A percentile compares a stretch with the other conserved stretches of the same genome.
Evolutionary conservation across 192 early-diverging fungal species (phyloP).

Genomic region (Coemansia sp.): DNA sequence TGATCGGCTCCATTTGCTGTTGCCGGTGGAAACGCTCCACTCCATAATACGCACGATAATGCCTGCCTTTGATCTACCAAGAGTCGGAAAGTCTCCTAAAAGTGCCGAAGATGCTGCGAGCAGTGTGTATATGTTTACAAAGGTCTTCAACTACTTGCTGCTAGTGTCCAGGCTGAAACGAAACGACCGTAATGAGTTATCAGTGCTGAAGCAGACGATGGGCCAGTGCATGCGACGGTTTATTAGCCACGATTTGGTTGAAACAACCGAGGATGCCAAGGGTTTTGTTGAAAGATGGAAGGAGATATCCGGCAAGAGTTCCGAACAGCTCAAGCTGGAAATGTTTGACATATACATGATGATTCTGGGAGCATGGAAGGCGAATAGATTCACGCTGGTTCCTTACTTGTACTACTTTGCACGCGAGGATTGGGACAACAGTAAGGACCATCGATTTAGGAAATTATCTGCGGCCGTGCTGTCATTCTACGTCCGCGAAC

Average conservation of each 20-base stretch:
- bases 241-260: constrained; percentile 13
- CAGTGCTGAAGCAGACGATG: constrained; percentile 35
- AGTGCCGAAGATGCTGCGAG: constrained; percentile 20
- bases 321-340: constrained; percentile 14
- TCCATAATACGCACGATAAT: constrained; percentile 21
- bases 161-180: constrained; percentile 30
- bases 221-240: constrained; percentile 47
- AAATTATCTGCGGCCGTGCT: constrained; percentile 39
- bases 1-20: constrained; percentile 15
- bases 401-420: constrained; percentile 42
- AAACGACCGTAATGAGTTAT: constrained; percentile 26
- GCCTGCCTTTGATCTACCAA: constrained; percentile 14
- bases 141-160: constrained; percentile 40
- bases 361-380: constrained; percentile 50
- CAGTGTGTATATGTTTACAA: constrained; percentile 34
- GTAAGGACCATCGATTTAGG: constrained; percentile 26
- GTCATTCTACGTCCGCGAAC: constrained; percentile 46
- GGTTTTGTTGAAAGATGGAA: constrained; percentile 23
- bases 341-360: constrained; percentile 41
- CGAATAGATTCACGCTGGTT: constrained; percentile 29
- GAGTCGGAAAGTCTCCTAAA: neutral
- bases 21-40: constrained; percentile 14
- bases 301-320: constrained; percentile 30
- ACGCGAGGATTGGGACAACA: constrained; percentile 12
- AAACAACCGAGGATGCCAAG: constrained; percentile 23